Base-by-base conservation (phyloP, 139 green algal genomes). In the Pleodorina starrii region DNA sequence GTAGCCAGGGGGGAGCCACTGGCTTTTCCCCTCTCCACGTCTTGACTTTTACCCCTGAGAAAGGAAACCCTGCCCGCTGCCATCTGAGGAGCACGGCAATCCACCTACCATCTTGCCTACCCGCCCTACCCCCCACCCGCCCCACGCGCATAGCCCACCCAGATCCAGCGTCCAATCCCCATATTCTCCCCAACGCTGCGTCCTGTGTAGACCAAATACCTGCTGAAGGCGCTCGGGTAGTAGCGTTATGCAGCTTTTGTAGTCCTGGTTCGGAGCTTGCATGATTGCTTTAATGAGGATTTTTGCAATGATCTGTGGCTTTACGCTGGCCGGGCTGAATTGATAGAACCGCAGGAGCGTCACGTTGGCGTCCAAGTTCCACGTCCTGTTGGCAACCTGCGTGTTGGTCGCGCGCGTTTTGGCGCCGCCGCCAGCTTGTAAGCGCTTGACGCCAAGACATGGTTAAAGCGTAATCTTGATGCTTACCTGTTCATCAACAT, bases 261-360 rank as follows among this genome's bases (percentile, higher is more conserved):
- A 95, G 77, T 95, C 89, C 19, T 89, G 68, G 17, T 80, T 44
- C 0, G 92, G 92, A 32, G 92, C 57, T 85, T 89, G 85, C 81
- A 92, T 93, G 46, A 94, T 76, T 5, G 92, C 91, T 73, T 93
- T 93, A 48, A 92, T 87, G 5, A 95, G 91, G 19, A 95, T 69
- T 23, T 84, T 91, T 27, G 79, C 85, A 0, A 95, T 50, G 29
- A 90, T 40, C 17, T 90, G 40, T 7, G 81, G 36, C 69, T 94
- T 92, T 0, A 81, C 74, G 44, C 63, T 71, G 25, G 91, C 91
- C 14, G 91, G 89, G 46, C 79, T 68, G 40, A 95, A 91, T 44
- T 94, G 83, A 82, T 95, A 95, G 7, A 93, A 86, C 36, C 93
- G 80, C 54, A 95, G 83, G 38, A 95, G 86, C 23, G 91, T 81